A percentile compares a stretch with the other conserved stretches of the same genome.
Evolutionary conservation across 2,329 filamentous ascomycete genomes (phyloP).

Genomic region (Cytospora piceae): DNA sequence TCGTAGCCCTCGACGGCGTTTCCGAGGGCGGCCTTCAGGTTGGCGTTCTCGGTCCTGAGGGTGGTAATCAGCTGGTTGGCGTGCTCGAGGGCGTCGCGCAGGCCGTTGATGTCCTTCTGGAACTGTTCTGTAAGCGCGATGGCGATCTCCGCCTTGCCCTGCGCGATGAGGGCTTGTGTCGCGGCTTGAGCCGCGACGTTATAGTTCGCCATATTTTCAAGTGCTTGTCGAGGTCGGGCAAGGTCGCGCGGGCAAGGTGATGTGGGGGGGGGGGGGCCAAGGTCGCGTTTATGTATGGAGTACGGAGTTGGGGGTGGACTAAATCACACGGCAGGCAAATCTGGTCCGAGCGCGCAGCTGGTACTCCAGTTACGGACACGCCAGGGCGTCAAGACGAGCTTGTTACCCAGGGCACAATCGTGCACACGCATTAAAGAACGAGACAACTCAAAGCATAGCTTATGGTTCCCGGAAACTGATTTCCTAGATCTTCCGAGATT

Average conservation of each 20-base stretch:
- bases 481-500: not conserved
- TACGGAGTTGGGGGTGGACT: not conserved
- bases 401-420: too few relatives aligned
- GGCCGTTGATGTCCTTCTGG: slow-evolving; percentile 27
- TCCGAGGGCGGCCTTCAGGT: slow-evolving; percentile 20
- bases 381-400: slow-evolving; percentile 2
- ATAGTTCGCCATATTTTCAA: not conserved
- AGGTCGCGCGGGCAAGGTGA: not conserved
- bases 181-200: not conserved
- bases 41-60: slow-evolving; percentile 26
- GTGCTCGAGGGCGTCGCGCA: slow-evolving; percentile 26
- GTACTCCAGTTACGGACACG: slow-evolving; percentile 4
- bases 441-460: not conserved
- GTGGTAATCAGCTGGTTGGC: slow-evolving; percentile 18
- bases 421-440: not conserved
- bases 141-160: slow-evolving; percentile 28
- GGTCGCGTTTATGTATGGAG: not conserved
- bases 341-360: not conserved
- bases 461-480: not conserved
- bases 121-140: slow-evolving; percentile 27
- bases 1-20: slow-evolving; percentile 14
- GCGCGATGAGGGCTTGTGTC: slow-evolving; percentile 11
- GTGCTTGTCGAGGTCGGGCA: not conserved
- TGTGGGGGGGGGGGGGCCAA: not conserved
- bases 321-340: not conserved